Evolutionary conservation across 192 early-diverging fungal genomes (phyloP).

Genomic region (Dissophora globulifera): DNA sequence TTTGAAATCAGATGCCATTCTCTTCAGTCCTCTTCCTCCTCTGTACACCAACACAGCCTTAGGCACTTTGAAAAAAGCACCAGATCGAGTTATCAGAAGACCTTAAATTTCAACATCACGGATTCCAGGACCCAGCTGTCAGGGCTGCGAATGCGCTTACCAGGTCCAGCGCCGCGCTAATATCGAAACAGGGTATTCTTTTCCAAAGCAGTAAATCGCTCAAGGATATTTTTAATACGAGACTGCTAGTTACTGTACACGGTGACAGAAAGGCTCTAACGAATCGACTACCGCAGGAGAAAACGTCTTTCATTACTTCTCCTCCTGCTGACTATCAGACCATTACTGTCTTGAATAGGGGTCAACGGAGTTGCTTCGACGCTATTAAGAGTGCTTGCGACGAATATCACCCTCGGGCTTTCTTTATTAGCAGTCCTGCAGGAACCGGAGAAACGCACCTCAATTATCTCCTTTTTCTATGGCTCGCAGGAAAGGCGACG

Average conservation of each 20-base stretch:
- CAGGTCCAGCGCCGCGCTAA: conserved; percentile 1
- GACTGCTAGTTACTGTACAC: not conserved
- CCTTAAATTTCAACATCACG: not conserved
- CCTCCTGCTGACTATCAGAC: not conserved
- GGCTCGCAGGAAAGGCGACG: not conserved
- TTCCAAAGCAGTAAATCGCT: not conserved
- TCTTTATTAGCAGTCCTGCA: conserved; percentile 51
- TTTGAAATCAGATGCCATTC: conserved; percentile 19
- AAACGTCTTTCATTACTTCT: not conserved
- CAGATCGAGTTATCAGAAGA: conserved; percentile 10
- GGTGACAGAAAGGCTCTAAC: not conserved
- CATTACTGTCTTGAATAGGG: not conserved
- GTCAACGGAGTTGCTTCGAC: not conserved
- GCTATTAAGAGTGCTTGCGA: not conserved
- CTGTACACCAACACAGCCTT: not conserved
- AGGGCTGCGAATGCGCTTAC: not conserved
- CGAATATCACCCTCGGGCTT: not conserved
- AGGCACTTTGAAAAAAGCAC: conserved; percentile 4
- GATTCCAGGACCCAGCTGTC: not conserved
- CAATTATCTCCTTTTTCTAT: conserved; percentile 15
- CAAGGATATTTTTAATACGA: conserved; percentile 1
- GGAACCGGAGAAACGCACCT: conserved; percentile 46
- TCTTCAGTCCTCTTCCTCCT: conserved; percentile 12
- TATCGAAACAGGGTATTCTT: not conserved
- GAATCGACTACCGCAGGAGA: not conserved